Evolutionary conservation across 2,329 filamentous ascomycete genomes (phyloP), one percentile per base, ranked within the genome.

Genomic region (Podosphaera aphanis): DNA sequence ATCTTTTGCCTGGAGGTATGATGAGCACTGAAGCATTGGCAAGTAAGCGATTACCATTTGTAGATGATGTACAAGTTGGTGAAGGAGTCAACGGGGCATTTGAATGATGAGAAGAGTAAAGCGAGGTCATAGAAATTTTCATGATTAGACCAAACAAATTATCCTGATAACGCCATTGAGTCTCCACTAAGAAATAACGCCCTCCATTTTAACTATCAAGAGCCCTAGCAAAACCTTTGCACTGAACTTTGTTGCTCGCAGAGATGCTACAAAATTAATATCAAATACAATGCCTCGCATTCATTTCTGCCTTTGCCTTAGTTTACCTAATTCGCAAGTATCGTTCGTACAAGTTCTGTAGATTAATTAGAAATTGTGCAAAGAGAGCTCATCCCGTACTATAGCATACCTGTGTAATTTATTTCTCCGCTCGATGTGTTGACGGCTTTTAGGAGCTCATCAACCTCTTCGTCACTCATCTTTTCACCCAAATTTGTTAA

Each of bases 401-500:
- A 3, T 31, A 44, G 62, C 77, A 52, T 69, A 90, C 84, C 85
- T 53, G 81, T 86, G 64, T 98, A 98, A 69, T 95, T 93, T 64
- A 98, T 83, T 73, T 95, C 86, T 55, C 88, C 86, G 47, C 80
- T 88, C 65, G 80, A 90, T 50, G 86, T 93, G 62, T 98, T 90
- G 53, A 95, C 88, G 0, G 86, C 85, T 77, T 95, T 98, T 63
- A 98, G 77, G 60, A 98, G 73, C 72, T 98, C 90, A 63, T 95
- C 88, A 43, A 98, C 90, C 70, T 98, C 90, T 52, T 95, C 90
- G 58, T 98, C 88, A 50, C 81, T 83, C 85, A 98, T 94, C 73
- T 95, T 95, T 78, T 98, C 90, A 58, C 90, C 90, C 57, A 98
- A 67, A 62, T 95, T 95, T 47, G 90, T 98, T 59, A 98, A 67